Base-by-base conservation (phyloP, 2,329 filamentous ascomycete genomes). In the Pseudocercospora vitis region DNA sequence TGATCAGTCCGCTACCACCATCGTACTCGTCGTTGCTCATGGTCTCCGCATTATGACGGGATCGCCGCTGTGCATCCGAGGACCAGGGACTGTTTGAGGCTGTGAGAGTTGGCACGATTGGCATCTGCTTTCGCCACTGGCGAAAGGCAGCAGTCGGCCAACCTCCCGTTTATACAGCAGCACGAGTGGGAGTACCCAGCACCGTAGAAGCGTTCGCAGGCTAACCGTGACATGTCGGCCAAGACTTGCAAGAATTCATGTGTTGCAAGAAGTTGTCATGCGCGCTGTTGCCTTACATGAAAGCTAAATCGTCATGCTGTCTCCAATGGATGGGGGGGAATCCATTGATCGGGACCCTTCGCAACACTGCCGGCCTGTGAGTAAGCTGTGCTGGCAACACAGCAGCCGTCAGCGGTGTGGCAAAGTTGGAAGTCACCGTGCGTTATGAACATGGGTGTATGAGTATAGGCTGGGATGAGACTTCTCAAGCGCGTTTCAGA, bases 401-500 rank as follows among this genome's bases (percentile, higher is more conserved):
- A 45, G 48, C 58, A 56, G 19, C 37, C 37, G 21, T 42, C 37
- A 42, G 51, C 42, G 53, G 45, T 51, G 58, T 53, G 46, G 55
- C 55, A 55, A 48, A 40, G 19, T 47, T 51, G 40, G 47, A 50
- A 31, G 14, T 49, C 33, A 37, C 33, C 42, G 28, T 50, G 26
- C 24, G 35, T 5, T 16, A 52, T 46, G 50, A 52, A 48, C 58
- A 50, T 55, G 58, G 46, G 46, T 23, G 44, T 7, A 28, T 37
- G 19, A 35, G 11, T 58, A 52, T 56, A 29, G 29, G 37, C 50
- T 52, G 48, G 58, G 58, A 42, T 51, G 7, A 12, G 7, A 31
- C 28, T 50, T 21, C 32, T 28, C 53, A 52, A 50, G 55, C 53
- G 48, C 50, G 55, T 57, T 60, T 60, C 57, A 60, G 49, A 31